These are phyloP conservation scores for Scheffersomyces titani DNA, from an alignment of 1,139 yeast species.

Conservation along the genomic window DNA sequence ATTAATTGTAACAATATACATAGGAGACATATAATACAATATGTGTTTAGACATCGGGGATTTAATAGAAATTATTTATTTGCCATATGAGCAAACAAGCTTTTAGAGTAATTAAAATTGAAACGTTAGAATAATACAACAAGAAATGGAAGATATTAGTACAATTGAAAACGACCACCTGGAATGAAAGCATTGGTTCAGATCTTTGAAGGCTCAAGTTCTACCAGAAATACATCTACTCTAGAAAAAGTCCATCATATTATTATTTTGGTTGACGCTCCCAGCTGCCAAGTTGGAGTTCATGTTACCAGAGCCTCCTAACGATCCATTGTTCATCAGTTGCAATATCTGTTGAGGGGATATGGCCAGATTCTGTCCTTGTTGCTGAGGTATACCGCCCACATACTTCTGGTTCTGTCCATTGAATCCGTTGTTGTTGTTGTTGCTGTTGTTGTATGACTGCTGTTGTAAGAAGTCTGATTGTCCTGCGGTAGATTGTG, in stretches of 20 bases:
- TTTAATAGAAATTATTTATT: not conserved
- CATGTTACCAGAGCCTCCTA: not conserved
- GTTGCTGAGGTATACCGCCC: conserved; percentile 13
- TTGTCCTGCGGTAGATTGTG: conserved; percentile 7
- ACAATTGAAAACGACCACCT: not conserved
- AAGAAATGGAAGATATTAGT: not conserved
- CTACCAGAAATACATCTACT: no score
- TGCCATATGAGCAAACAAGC: not conserved
- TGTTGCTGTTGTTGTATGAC: not conserved
- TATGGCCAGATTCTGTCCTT: conserved; percentile 20
- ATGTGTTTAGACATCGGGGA: not conserved
- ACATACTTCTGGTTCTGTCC: conserved; percentile 4
- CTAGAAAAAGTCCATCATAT: conserved; percentile 16
- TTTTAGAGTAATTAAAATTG: not conserved
- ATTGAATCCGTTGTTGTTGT: conserved; percentile 8
- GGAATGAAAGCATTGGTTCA: not conserved
- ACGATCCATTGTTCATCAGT: conserved; percentile 22
- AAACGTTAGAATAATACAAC: not conserved
- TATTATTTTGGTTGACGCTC: conserved; percentile 5
- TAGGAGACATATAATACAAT: conserved; percentile 2
- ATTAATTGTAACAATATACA: not conserved
- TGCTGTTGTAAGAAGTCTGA: conserved; percentile 5
- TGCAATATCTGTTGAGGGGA: conserved; percentile 45
- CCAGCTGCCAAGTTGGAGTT: conserved; percentile 2
- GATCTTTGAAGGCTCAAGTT: not conserved